Conservation (phyloP, 2,329 filamentous ascomycete genomes). For the Bipolaris zeicola region DNA sequence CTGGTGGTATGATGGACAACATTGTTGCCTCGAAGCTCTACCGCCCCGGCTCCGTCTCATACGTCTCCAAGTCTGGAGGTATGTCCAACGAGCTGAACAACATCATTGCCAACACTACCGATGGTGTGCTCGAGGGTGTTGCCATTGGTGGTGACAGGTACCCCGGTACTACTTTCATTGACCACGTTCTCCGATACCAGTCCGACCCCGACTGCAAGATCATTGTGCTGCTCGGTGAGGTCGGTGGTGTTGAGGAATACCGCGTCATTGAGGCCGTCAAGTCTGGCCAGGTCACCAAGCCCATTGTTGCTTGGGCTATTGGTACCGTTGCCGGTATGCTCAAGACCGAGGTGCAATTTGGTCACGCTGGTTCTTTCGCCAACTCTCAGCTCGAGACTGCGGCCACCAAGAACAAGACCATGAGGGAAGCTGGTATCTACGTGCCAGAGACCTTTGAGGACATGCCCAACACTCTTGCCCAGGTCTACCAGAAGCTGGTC, state of each 20-base stretch:
- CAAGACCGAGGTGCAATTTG: conserved; percentile 99
- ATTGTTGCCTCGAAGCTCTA: conserved; percentile 99
- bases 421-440: conserved; percentile 92
- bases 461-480: conserved; percentile 74
- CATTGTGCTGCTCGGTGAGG: conserved; percentile 92
- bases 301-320: conserved; percentile 98
- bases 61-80: conserved; percentile 99
- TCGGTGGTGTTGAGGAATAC: conserved; percentile 99
- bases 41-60: conserved; percentile 97
- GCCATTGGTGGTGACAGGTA: conserved; percentile 99
- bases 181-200: conserved; percentile 96
- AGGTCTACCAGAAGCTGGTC: conserved; percentile 88
- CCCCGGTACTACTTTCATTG: conserved; percentile 98
- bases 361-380: conserved; percentile 96
- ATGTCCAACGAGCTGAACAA: conserved; percentile 99
- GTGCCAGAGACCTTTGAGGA: conserved; percentile 98
- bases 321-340: conserved; percentile 99
- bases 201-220: conserved; percentile 98
- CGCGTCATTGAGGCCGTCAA: conserved; percentile 98
- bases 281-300: conserved; percentile 93
- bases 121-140: conserved; percentile 98
- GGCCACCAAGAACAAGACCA: conserved; percentile 92
- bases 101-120: conserved; percentile 94
- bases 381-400: conserved; percentile 99
- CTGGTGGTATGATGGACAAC: conserved; percentile 99